Base-by-base conservation (phyloP, 2,329 filamentous ascomycete species). In the Neofusicoccum ribis region DNA sequence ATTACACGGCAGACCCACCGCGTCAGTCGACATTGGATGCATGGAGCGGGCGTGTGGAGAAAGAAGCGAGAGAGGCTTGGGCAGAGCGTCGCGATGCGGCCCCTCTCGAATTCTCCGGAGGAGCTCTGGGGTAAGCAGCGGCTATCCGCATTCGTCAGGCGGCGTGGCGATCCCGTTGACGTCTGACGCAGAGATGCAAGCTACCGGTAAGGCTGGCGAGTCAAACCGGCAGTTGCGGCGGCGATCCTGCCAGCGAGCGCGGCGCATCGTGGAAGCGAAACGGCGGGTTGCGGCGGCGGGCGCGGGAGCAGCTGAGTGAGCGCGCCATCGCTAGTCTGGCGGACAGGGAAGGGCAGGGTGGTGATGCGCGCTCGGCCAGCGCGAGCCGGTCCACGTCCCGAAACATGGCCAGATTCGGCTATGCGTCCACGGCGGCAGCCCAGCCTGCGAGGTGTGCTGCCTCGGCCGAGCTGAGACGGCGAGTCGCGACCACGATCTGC, bases 31-130 rank as follows among this genome's bases (percentile, higher is more conserved):
- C 41, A 7, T 11, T 14, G 17, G 15, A 17, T 39, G 37, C 37
- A 39, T 39, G 14, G 15, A 6, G 5, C 15, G 47, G 34, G 15
- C 2, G 39, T 27, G 41, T 14, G 54, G 8, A 47, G n/a, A 9
- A n/a, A 15, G 43, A 15, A 39, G 37, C n/a, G 11, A n/a, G 39
- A 23, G 8, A 59, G 39, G n/a, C 15, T 12, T 31, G 39, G 14
- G 14, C 11, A 17, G 4, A 15, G n/a, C n/a, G 31, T 43, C 37
- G 14, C 17, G 9, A 27, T 31, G 61, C 49, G 49, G 61, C 61
- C 61, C 61, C 61, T 56, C 61, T 56, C 50, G 14, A 63, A 63
- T 63, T 64, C 61, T 56, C 61, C 61, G 61, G 49, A 37, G 47
- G 49, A 51, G 41, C 27, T 37, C 11, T 34, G 20, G 58, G 58